Evolutionary conservation across 2,329 filamentous ascomycete species (phyloP), one percentile per base, ranked within the genome.

Genomic region (Phialocephala subalpina): DNA sequence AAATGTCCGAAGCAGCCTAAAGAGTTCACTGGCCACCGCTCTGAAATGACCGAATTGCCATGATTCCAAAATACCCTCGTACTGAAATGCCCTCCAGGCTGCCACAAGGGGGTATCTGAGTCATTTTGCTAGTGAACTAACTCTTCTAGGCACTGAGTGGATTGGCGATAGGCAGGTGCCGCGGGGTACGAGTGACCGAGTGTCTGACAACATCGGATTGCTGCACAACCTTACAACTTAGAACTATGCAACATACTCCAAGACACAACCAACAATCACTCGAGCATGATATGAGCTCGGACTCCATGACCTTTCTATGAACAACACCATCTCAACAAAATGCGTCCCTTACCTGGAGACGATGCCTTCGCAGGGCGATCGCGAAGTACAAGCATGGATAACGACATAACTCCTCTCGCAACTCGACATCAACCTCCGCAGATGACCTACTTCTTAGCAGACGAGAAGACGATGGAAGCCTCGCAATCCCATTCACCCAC

Each of bases 401-500:
- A 77, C 74, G 76, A 79, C 45, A 69, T 72, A 36, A 76, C 76
- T 40, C 77, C 77, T 70, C 62, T 80, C 70, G 70, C 74, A 76
- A 33, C 73, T 72, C 62, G 72, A 76, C 55, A 76, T 72, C 67
- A 74, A 58, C 63, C 69, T 58, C 79, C 79, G 61, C 82, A 83
- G 57, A 85, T 86, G 82, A 84, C 82, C 61, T 86, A 83, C 69
- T 81, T 84, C 68, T 73, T 86, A 58, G 81, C 81, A 70, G 82
- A 85, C 70, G 84, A 86, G 74, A 80, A 82, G 55, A 77, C 80
- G 12, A 76, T 86, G 66, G 81, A 83, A 67, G 76, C 79, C 12
- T 78, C 79, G 55, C 73, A 79, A 59, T 74, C 78, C 55, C 75
- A 73, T 25, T 72, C 75, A 53, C 68, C 77, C 53, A 71, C 69